Evolutionary conservation across 2,329 filamentous ascomycete species (phyloP).

Genomic region (Sporothrix euskadiensis): DNA sequence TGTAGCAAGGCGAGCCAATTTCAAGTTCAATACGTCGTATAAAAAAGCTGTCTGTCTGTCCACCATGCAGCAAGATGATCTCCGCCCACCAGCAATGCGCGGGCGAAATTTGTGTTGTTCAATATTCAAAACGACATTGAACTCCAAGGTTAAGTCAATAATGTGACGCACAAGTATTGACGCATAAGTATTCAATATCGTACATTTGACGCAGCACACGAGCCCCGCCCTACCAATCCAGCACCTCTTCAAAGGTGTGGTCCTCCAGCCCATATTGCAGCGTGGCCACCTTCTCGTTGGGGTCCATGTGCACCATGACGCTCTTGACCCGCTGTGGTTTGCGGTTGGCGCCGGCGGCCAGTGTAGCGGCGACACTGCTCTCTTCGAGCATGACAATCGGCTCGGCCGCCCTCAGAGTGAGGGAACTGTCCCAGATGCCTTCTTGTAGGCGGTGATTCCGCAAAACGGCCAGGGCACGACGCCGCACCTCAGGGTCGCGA

Average conservation of each 20-base stretch:
- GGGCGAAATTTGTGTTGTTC: no score
- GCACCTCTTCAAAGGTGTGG: not conserved
- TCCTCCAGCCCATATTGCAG: conserved; percentile 8
- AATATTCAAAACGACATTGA: no score
- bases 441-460: conserved; percentile 22
- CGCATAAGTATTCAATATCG: not conserved
- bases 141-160: no score
- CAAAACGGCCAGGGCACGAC: conserved; percentile 24
- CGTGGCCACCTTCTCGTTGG: conserved; percentile 13
- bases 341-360: not conserved
- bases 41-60: no score
- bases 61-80: no score
- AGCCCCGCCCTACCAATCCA: not conserved
- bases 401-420: conserved; percentile 21
- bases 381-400: conserved; percentile 21
- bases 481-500: conserved; percentile 22
- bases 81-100: no score
- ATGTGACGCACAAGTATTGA: no score
- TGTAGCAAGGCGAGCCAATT: no score
- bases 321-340: conserved; percentile 7
- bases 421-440: conserved; percentile 28
- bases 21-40: no score
- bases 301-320: conserved; percentile 18
- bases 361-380: not conserved
- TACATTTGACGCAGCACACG: not conserved